phyloP scores from a whole-genome alignment of 257 asterid species.

The Euphrasia confusa region DNA sequence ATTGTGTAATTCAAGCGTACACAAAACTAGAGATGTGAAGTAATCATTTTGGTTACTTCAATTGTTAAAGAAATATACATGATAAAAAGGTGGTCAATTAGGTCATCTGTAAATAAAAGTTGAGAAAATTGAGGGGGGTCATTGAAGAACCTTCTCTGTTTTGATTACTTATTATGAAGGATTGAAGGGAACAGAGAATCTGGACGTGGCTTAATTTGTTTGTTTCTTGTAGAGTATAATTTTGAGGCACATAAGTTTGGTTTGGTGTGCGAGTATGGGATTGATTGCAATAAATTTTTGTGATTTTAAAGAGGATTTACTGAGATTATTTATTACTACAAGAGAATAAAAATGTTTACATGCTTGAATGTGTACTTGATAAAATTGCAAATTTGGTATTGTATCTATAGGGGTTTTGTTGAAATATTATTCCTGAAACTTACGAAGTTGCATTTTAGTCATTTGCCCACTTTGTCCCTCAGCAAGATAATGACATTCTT shows the following conservation, averaged over 20 bases:
- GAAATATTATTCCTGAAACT: no score
- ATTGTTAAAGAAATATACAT: not conserved
- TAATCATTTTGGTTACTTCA: not conserved
- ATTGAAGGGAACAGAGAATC: conserved; percentile 5
- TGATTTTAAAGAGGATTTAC: not conserved
- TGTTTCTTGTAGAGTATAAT: not conserved
- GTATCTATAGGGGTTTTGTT: no score
- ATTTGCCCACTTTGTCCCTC: no score
- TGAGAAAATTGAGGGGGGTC: not conserved
- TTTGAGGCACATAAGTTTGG: not conserved
- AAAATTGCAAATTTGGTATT: not conserved
- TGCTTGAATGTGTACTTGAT: not conserved
- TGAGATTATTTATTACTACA: not conserved
- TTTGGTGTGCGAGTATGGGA: not conserved
- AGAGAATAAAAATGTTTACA: not conserved
- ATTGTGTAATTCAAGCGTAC: not conserved
- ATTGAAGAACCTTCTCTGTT: not conserved
- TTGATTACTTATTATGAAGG: not conserved
- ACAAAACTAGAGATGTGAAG: not conserved
- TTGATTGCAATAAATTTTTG: not conserved
- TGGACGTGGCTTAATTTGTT: not conserved
- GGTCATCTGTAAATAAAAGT: not conserved
- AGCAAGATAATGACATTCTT: no score
- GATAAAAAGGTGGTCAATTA: not conserved
- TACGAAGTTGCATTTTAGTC: no score